Evolutionary conservation across 345 rosid species (phyloP), one percentile per base, ranked within the genome.

Genomic region (Orychophragmus violaceus): DNA sequence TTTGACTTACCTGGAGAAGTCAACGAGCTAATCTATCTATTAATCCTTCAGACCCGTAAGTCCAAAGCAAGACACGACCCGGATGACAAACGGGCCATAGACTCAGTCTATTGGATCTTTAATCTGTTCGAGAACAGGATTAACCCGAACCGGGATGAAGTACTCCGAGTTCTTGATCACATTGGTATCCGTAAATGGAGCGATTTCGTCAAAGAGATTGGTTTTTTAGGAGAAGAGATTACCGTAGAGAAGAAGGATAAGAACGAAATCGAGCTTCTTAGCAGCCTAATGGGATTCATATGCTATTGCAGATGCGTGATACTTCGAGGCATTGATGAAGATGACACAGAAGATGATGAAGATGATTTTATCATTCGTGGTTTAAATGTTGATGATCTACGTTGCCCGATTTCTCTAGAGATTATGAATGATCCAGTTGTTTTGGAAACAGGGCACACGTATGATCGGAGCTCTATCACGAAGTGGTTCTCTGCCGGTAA

Each of bases 401-500:
- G 77, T 49, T 87, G 96, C 53, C 94, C 96, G 2, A 83, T 89
- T 35, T 80, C 94, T 22, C 82, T 89, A 6, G 94, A 87, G 77
- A 64, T 84, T 18, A 89, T 85, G 96, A 68, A 16, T 1, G 89
- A 87, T 70, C 96, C 94, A 0, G 94, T 89, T 18, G 76, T 81
- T 42, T 70, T 87, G 13, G 74, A 72, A 48, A 78, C 96, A 0
- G 96, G 93, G 0, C 91, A 87, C 54, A 87, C 91, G 0, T 89
- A 89, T 64, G 94, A 87, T 56, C 82, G 96, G 18, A 62, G 71
- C 63, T 87, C 94, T 3, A 87, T 89, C 28, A 28, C 74, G 19
- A 87, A 80, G 24, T 89, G 96, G 94, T 75, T 89, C 59, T 24
- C 74, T 8, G 69, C 89, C 13, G 89, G 94, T 51, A 89, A 87